A percentile compares a stretch with the other conserved stretches of the same genome.
phyloP scores from a whole-genome alignment of 306 rosid species.

The Sophora flavescens region DNA sequence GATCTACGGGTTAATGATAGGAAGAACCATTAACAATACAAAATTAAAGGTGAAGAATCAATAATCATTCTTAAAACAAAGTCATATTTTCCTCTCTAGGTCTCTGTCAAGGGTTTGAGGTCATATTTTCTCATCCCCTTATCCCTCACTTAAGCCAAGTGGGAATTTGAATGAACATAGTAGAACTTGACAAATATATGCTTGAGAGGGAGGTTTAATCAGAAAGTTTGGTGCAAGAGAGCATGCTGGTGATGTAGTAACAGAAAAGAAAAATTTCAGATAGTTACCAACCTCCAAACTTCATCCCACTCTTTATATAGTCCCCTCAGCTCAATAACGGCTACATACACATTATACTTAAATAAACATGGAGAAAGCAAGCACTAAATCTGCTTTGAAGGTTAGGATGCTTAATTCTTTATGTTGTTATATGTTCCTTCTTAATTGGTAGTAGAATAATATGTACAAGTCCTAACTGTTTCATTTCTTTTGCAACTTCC shows the following conservation, averaged over 20 bases:
- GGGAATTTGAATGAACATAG: conserved; percentile 70
- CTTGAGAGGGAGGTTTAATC: conserved; percentile 95
- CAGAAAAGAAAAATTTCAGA: conserved; percentile 57
- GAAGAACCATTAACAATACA: too few relatives aligned
- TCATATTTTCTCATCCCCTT: neutral
- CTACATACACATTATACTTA: conserved; percentile 43
- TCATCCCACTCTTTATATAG: conserved; percentile 49
- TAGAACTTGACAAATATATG: conserved; percentile 55
- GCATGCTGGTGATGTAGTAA: conserved; percentile 89
- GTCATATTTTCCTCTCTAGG: too few relatives aligned
- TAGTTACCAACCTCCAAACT: conserved; percentile 81
- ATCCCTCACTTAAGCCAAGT: conserved; percentile 53
- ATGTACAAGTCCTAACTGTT: conserved; percentile 31
- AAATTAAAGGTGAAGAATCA: too few relatives aligned
- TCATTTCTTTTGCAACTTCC: conserved; percentile 30
- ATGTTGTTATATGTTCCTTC: conserved; percentile 26
- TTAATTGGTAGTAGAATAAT: conserved; percentile 14
- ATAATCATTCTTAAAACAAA: too few relatives aligned
- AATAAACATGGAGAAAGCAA: conserved; percentile 67
- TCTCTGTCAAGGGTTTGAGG: neutral
- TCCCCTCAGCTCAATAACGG: conserved; percentile 37
- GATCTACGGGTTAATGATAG: too few relatives aligned
- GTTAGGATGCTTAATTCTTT: conserved; percentile 46
- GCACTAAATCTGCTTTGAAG: conserved; percentile 68
- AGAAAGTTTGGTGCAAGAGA: conserved; percentile 92